Percentiles rank a stretch among this genome's conserved stretches.
Conservation (phyloP, 495 filamentous ascomycete species). For the Aspergillus bertholletiae region DNA sequence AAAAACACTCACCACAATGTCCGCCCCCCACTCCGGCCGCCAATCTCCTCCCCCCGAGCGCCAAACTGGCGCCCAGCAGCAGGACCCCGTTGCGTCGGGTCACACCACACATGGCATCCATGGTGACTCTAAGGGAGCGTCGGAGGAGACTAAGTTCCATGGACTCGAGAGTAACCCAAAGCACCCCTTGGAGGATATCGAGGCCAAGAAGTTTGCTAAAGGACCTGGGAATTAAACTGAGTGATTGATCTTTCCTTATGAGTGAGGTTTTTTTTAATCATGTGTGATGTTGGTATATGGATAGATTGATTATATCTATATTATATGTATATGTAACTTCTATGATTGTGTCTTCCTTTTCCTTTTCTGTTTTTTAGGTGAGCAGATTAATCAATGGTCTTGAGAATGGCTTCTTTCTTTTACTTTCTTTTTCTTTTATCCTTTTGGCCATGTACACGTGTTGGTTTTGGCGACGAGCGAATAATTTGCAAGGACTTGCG, state of each 20-base stretch:
- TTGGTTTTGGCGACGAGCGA: no score
- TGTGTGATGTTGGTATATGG: neutral
- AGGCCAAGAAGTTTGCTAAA: conserved; percentile 61
- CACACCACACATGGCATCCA: conserved; percentile 46
- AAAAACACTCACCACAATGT: conserved; percentile 24
- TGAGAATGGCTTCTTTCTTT: no score
- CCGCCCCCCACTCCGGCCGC: conserved; percentile 53
- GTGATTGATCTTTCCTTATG: neutral
- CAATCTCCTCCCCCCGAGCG: conserved; percentile 77
- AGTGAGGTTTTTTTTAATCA: neutral
- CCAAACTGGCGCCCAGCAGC: conserved; percentile 62
- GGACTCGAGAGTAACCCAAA: conserved; percentile 61
- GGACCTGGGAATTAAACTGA: conserved; percentile 15
- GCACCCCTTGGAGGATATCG: conserved; percentile 64
- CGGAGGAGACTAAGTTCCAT: conserved; percentile 33
- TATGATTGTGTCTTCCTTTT: no score
- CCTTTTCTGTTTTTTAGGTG: no score
- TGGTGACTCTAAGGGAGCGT: conserved; percentile 29
- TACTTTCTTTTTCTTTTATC: no score
- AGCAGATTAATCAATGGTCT: no score
- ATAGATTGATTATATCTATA: neutral
- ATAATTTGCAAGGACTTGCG: no score
- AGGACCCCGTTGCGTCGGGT: conserved; percentile 52
- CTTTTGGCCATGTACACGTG: no score
- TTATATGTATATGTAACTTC: neutral